Evolutionary conservation across 805 yeast species (phyloP).

Genomic region (Starmerella gropengiesseri): DNA sequence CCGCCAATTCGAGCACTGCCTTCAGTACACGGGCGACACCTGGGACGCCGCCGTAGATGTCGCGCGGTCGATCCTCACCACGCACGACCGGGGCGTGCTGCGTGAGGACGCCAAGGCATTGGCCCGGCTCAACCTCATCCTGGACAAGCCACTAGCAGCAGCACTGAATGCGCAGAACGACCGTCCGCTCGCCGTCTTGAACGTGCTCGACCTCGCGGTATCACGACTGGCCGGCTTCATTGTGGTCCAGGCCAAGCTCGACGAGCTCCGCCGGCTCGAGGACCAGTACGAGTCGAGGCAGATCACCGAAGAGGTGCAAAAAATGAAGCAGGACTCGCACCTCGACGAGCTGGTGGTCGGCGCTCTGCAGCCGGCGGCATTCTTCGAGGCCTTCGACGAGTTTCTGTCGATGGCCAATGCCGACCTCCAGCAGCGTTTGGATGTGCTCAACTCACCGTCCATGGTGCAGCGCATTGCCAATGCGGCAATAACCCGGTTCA

Average conservation of each 20-base stretch:
- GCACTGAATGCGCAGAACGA: slow-evolving; percentile 21
- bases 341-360: slow-evolving; percentile 12
- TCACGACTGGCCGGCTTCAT: slow-evolving; percentile 26
- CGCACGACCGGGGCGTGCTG: slow-evolving; percentile 30
- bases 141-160: slow-evolving; percentile 29
- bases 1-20: slow-evolving; percentile 45
- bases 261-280: slow-evolving; percentile 24
- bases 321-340: slow-evolving; percentile 24
- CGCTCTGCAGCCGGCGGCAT: slow-evolving; percentile 9
- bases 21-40: slow-evolving; percentile 36
- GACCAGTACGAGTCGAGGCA: slow-evolving; percentile 26
- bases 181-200: slow-evolving; percentile 28
- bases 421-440: slow-evolving; percentile 26
- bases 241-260: slow-evolving; percentile 27
- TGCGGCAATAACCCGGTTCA: slow-evolving; percentile 28
- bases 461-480: slow-evolving; percentile 27
- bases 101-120: slow-evolving; percentile 15
- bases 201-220: slow-evolving; percentile 30
- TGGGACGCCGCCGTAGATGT: slow-evolving; percentile 38
- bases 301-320: slow-evolving; percentile 24
- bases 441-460: slow-evolving; percentile 29
- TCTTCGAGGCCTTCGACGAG: slow-evolving; percentile 24
- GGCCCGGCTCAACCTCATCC: slow-evolving; percentile 25
- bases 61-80: slow-evolving; percentile 47
- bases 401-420: slow-evolving; percentile 30